A percentile compares a stretch with the other conserved stretches of the same genome.
phyloP scores from a whole-genome alignment of 1,284 basidiomycete species.

The Cryptococcus sp. region DNA sequence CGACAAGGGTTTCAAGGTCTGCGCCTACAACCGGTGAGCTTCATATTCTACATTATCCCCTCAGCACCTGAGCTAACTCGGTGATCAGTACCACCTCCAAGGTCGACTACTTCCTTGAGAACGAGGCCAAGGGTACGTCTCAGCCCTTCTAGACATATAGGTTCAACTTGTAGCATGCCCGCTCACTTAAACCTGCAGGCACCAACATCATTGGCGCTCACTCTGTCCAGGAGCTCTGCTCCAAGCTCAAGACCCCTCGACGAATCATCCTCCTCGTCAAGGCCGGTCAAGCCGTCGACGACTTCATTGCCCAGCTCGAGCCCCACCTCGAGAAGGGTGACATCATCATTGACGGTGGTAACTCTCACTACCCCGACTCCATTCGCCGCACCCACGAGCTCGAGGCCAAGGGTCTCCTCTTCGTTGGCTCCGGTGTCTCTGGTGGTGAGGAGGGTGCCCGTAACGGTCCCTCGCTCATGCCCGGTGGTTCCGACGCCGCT shows the following conservation, averaged over 20 bases:
- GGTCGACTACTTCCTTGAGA: slow-evolving; percentile 91
- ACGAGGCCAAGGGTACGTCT: slow-evolving; percentile 89
- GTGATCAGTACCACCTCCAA: slow-evolving; percentile 74
- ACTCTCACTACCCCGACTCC: slow-evolving; percentile 98
- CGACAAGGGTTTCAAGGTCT: slow-evolving; percentile 97
- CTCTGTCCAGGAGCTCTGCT: slow-evolving; percentile 81
- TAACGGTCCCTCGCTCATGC: slow-evolving; percentile 98
- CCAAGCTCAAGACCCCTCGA: slow-evolving; percentile 61
- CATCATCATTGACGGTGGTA: slow-evolving; percentile 99
- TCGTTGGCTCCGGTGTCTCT: slow-evolving; percentile 98
- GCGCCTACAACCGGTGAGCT: slow-evolving; percentile 83
- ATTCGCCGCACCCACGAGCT: slow-evolving; percentile 93
- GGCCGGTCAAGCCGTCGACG: slow-evolving; percentile 63
- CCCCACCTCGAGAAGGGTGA: slow-evolving; percentile 67
- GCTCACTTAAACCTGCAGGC: slow-evolving; percentile 58
- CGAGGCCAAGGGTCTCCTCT: slow-evolving; percentile 90
- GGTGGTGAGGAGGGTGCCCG: slow-evolving; percentile 99
- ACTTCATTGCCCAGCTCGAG: slow-evolving; percentile 61
- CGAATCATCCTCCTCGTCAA: slow-evolving; percentile 90
- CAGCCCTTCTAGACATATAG: background rate
- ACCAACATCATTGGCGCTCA: slow-evolving; percentile 94
- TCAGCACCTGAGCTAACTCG: slow-evolving; percentile 5
- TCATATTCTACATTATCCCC: background rate
- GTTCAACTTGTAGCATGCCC: background rate
- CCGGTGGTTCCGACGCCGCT: slow-evolving; percentile 89